Evolutionary conservation across 2,329 filamentous ascomycete genomes (phyloP).

Genomic region (Fusarium sp.): DNA sequence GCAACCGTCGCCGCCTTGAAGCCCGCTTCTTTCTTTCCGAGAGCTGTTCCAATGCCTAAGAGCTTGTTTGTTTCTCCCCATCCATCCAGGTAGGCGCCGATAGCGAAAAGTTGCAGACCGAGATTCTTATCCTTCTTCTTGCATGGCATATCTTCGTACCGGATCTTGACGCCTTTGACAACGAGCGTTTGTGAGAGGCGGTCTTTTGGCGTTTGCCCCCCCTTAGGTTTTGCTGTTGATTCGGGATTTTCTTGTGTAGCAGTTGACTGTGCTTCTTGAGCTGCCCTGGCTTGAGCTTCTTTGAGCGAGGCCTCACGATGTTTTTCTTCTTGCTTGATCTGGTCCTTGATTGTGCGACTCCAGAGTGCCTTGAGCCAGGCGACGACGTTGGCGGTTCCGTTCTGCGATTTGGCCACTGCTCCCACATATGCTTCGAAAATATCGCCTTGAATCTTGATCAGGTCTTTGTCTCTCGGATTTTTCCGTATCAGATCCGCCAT

Average conservation of each 20-base stretch:
- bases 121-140: conserved; percentile 68
- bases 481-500: conserved; percentile 44
- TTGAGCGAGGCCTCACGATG: conserved; percentile 8
- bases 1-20: conserved; percentile 75
- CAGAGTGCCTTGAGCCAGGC: conserved; percentile 84
- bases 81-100: conserved; percentile 76
- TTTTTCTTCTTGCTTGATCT: conserved; percentile 63
- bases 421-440: conserved; percentile 94
- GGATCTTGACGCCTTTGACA: conserved; percentile 70
- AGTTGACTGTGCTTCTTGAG: not conserved
- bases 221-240: not conserved
- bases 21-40: conserved; percentile 79
- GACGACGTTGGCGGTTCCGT: conserved; percentile 74
- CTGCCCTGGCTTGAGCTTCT: not conserved
- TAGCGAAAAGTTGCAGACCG: conserved; percentile 71
- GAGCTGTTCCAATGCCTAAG: conserved; percentile 74
- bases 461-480: conserved; percentile 63
- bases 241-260: not conserved
- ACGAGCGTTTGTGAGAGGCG: conserved; percentile 60
- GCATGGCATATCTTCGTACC: conserved; percentile 70
- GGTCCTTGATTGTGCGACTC: conserved; percentile 72
- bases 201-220: conserved; percentile 49
- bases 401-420: conserved; percentile 76
- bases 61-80: conserved; percentile 76
- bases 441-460: conserved; percentile 84